Evolutionary conservation across 1,139 yeast genomes (phyloP).

Genomic region (Spencermartinsiella ligniputridi): DNA sequence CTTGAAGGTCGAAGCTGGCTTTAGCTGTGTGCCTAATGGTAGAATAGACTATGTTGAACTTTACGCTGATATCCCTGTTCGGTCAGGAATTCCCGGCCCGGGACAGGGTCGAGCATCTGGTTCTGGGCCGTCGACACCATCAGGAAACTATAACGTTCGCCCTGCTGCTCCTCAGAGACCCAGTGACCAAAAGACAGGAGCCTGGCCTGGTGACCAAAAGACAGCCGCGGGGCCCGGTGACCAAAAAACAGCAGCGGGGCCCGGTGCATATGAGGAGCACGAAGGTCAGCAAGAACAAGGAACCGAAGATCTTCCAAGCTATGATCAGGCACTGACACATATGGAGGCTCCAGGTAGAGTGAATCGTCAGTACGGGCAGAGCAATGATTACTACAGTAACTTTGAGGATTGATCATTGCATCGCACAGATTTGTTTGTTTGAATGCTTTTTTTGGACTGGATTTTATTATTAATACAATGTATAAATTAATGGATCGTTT

Average conservation of each 20-base stretch:
- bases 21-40: constrained; percentile 34
- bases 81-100: constrained; percentile 21
- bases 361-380: constrained; percentile 21
- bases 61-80: constrained; percentile 17
- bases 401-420: too few relatives aligned
- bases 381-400: constrained; percentile 21
- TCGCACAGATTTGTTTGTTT: too few relatives aligned
- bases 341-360: constrained; percentile 7
- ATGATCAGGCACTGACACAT: background rate
- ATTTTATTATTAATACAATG: too few relatives aligned
- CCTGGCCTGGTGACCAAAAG: background rate
- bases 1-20: constrained; percentile 43
- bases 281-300: constrained; percentile 22
- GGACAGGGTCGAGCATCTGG: background rate
- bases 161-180: background rate
- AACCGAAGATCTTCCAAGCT: constrained; percentile 7
- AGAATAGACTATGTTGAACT: constrained; percentile 24
- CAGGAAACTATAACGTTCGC: background rate
- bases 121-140: background rate
- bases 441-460: too few relatives aligned
- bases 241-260: constrained; percentile 2
- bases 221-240: background rate
- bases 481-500: too few relatives aligned
- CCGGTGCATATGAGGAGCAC: constrained; percentile 5
- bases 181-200: background rate